Evolutionary conservation across 495 filamentous ascomycete genomes (phyloP), one percentile per base, ranked within the genome.

Genomic region (Thermochaetoides thermophila): DNA sequence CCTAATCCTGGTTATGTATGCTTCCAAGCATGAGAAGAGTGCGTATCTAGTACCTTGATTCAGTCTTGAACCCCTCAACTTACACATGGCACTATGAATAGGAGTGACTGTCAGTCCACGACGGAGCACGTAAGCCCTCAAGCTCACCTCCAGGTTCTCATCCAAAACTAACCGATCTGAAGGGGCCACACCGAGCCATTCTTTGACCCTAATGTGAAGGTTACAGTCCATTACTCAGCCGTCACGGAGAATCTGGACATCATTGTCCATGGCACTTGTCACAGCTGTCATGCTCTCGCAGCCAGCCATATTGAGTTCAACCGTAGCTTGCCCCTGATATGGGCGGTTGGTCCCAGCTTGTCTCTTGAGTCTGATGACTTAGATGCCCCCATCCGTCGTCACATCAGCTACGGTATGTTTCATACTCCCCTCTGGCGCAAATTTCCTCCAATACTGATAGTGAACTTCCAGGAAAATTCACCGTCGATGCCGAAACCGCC

Each of bases 321-420:
- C 46, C 2, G 29, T 48, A n/a, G n/a, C 1, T 55, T 67, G 31
- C 42, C 55, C 9, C 68, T 74, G 53, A 67, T 74, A 31, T 78
- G 67, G 43, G 74, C 66, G n/a, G 45, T 65, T 9, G 74, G 74
- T 8, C 42, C 53, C 18, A 40, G 42, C 17, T 36, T 41, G 18
- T 21, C 32, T 19, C 38, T 69, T 7, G 17, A 14, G 14, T 57
- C 51, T 17, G 52, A 73, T 45, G 48, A 53, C 18, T 40, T 40
- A 1, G 42, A 52, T 8, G 68, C 61, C 0, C 49, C 43, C n/a
- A 48, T 73, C 5, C 53, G 61, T 22, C 52, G 66, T n/a, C 75
- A 80, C 46, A 38, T 49, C 22, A 51, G 52, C 31, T 70, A 70
- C 44, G 74, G 43, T 42, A 13, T 4, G n/a, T 16, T 14, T 12